Base-by-base conservation (phyloP, 1,284 basidiomycete genomes). In the Ceratobasidium sp. region DNA sequence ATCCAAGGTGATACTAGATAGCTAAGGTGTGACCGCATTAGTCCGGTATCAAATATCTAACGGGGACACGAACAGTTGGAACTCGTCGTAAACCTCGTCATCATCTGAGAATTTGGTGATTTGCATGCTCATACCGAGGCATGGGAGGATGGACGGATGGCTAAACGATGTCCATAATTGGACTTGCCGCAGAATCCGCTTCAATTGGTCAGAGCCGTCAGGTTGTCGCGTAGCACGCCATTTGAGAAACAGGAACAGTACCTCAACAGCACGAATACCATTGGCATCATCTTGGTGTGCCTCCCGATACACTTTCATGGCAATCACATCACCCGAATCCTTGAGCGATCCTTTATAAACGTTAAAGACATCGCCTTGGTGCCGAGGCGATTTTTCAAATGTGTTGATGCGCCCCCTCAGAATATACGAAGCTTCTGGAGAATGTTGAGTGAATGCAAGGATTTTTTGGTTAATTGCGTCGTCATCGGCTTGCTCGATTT, bases 61-160 rank as follows among this genome's bases (percentile, higher is more conserved):
- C 15, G 13, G 15, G 3, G 25, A 43, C 17, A 54, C 62, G 38
- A 13, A 65, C 62, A 65, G 54, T 38, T 65, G 62, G 38, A 65
- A 52, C 35, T 27, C 54, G 31, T 54, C 62, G n/a, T 35, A 52
- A 22, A 32, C 6, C 2, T 32, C 43, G 15, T 25, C 3, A 3
- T 27, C 47, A 10, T 43, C 62, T 31, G 62, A 17, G 6, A 15
- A 20, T 22, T 20, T 27, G 5, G 62, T 53, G 31, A 65, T 40
- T 32, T 65, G 62, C 62, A 65, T 65, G 31, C 62, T 50, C 25
- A 65, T 42, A 20, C 62, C 62, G 31, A 32, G 38, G 25, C 62
- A 65, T 17, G 34, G 22, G 38, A 65, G 38, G n/a, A 65, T 54
- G 17, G 31, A 65, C 13, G 50, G 62, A n/a, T 38, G n/a, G 22